Evolutionary conservation across 176 grass and related monocot genomes (phyloP), one percentile per base, ranked within the genome.

Genomic region (Musa acuminata): DNA sequence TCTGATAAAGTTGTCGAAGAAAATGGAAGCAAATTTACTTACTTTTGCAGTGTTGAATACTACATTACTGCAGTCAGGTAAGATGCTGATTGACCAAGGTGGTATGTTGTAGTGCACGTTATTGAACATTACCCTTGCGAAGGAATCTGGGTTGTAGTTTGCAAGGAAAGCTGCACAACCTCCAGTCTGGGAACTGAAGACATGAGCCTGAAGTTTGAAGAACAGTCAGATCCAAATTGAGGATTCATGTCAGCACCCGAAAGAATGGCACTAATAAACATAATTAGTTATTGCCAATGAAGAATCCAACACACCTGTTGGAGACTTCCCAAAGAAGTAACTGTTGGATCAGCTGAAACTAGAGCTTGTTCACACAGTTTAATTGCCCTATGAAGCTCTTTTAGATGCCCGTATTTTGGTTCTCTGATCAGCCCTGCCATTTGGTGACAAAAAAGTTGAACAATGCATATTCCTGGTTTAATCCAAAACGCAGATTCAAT

Each of bases 51-150:
- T 99, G 72, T 99, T 99, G 72, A 91, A 99, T 74, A 95, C 88
- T 2, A 94, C 91, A 75, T 87, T 99, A 75, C 82, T 94, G 79
- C 96, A 99, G 78, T 99, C 96, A 75, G 96, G 88, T 86, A 99
- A 91, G 77, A 99, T 89, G 84, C 96, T 99, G 72, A 99, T 99
- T 76, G 96, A 99, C 96, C 96, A 99, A 86, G 96, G 91, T 72
- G 96, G 96, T 62, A 99, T 77, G 77, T 72, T 99, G 81, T 99
- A 99, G 20, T 94, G 78, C 55, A 80, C 82, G 83, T 95, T 94
- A 78, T 94, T 86, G 85, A 99, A 95, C 69, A 83, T 63, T 72
- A 99, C 86, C 78, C 84, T 87, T 0, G 86, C 84, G 77, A 86
- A 84, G 17, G 90, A 94, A 35, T 94, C 89, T 25, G 86, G 79